These are phyloP conservation scores for Castanea mollissima DNA, from an alignment of 306 rosid species.

Conservation along the genomic window DNA sequence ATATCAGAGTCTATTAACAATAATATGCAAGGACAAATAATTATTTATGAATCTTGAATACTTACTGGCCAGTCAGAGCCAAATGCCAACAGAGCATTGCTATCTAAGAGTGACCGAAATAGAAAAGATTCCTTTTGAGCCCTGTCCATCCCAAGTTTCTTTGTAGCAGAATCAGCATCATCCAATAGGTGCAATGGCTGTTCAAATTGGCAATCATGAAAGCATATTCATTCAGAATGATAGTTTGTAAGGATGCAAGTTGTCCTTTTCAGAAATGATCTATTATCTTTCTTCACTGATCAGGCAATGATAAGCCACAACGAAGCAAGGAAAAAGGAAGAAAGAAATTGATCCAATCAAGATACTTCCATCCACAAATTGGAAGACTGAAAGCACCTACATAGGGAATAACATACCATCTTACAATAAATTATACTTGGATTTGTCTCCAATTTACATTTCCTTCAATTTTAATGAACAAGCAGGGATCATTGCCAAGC, in stretches of 20 bases:
- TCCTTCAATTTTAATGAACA: neutral
- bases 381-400: neutral
- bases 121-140: slow-evolving; percentile 71
- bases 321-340: neutral
- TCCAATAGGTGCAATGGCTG: slow-evolving; percentile 82
- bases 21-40: slow-evolving; percentile 3
- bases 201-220: slow-evolving; percentile 25
- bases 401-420: neutral
- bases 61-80: slow-evolving; percentile 96
- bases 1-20: neutral
- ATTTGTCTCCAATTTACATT: neutral
- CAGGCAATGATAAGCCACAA: neutral
- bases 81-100: slow-evolving; percentile 57
- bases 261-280: neutral
- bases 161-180: slow-evolving; percentile 56
- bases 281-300: neutral
- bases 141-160: slow-evolving; percentile 80
- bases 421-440: neutral
- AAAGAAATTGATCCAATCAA: neutral
- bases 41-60: slow-evolving; percentile 1
- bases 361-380: neutral
- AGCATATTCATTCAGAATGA: neutral
- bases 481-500: neutral
- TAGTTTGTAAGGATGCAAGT: neutral
- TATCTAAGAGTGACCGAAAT: slow-evolving; percentile 53